A percentile compares a stretch with the other conserved stretches of the same genome.
Evolutionary conservation across 1,284 basidiomycete genomes (phyloP).

Genomic region (Phellopilus nigrolimitatus): DNA sequence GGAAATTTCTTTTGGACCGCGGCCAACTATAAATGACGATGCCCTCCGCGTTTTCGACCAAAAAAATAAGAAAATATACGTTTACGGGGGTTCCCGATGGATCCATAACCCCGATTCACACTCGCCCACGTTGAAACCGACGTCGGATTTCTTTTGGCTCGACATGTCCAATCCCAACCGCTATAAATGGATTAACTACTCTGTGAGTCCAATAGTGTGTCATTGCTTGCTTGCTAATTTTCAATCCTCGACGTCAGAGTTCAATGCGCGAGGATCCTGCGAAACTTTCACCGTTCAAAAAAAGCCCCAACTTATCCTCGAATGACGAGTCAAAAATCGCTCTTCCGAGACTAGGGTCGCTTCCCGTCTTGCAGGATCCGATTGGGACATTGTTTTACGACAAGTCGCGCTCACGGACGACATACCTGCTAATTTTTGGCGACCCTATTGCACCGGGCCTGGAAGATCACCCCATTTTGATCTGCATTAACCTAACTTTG

Average conservation of each 20-base stretch:
- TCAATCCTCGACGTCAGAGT: not conserved
- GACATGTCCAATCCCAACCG: not conserved
- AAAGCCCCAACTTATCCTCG: not conserved
- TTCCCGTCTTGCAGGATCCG: slow-evolving; percentile 1
- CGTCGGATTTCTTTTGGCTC: slow-evolving; percentile 8
- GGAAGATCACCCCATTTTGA: not conserved
- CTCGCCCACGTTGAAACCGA: slow-evolving; percentile 9
- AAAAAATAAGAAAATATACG: slow-evolving; percentile 3
- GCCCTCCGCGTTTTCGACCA: slow-evolving; percentile 8
- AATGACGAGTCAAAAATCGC: not conserved
- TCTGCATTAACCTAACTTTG: slow-evolving; percentile 7
- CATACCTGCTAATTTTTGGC: slow-evolving; percentile 6
- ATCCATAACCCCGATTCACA: not conserved
- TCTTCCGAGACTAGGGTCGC: not conserved
- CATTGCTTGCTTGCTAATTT: too few relatives aligned
- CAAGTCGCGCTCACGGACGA: not conserved
- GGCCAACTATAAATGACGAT: slow-evolving; percentile 8
- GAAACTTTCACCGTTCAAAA: not conserved
- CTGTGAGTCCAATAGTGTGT: not conserved
- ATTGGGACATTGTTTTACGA: slow-evolving; percentile 8
- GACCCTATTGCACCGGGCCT: not conserved
- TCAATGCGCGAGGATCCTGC: not conserved
- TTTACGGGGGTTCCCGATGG: slow-evolving; percentile 15
- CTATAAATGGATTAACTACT: not conserved
- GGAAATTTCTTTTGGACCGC: not conserved